Conservation (phyloP, 2,329 filamentous ascomycete species). For the Nakataea oryzae region DNA sequence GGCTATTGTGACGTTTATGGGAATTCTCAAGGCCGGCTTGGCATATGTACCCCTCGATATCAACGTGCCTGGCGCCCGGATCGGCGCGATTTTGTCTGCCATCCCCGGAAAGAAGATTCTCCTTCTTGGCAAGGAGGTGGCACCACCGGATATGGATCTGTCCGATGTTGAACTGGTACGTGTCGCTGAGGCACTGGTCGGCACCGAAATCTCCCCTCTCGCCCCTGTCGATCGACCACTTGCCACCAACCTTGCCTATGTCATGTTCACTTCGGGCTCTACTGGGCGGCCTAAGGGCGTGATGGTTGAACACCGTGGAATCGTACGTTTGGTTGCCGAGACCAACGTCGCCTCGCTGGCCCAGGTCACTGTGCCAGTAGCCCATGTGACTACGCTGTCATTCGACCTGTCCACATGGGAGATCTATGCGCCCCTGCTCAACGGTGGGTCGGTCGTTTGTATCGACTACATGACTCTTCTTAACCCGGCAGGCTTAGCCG, state of each 20-base stretch:
- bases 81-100: not conserved
- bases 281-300: slow-evolving; percentile 49
- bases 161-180: not conserved
- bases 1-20: not conserved
- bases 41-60: not conserved
- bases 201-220: too few relatives aligned
- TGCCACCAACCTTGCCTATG: slow-evolving; percentile 22
- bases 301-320: slow-evolving; percentile 43
- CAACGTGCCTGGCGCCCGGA: not conserved
- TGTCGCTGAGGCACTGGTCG: not conserved
- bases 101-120: not conserved
- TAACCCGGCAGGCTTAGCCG: not conserved
- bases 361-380: not conserved
- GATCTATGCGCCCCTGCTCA: not conserved
- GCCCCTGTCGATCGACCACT: not conserved
- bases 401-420: not conserved
- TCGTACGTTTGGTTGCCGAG: slow-evolving; percentile 12
- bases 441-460: not conserved
- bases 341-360: not conserved
- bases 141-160: not conserved
- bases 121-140: not conserved
- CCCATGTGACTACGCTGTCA: not conserved
- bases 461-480: not conserved
- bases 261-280: slow-evolving; percentile 48
- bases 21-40: not conserved